Conservation (phyloP, 176 grass and related monocot species). For the Avena eriantha region DNA sequence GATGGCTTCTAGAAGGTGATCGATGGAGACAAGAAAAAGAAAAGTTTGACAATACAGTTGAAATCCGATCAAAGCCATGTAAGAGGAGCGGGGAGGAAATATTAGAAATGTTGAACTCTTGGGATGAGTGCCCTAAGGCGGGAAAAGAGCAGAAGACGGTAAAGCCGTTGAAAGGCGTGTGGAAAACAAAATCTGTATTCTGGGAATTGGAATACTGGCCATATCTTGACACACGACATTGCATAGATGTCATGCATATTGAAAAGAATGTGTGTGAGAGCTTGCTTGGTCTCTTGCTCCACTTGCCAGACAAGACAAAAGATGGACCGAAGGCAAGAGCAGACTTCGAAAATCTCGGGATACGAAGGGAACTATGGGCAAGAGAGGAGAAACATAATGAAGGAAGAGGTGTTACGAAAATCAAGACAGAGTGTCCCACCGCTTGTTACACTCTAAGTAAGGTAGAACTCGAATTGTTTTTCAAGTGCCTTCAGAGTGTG, state of each 20-base stretch:
- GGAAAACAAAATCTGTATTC: background rate
- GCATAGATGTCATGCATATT: conserved; percentile 6
- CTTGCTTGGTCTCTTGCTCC: background rate
- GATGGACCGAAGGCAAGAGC: background rate
- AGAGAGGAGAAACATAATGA: background rate
- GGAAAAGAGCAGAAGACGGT: background rate
- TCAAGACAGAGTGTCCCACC: background rate
- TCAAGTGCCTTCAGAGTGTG: background rate
- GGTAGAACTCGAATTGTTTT: background rate
- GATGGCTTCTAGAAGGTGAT: background rate
- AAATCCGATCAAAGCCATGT: background rate
- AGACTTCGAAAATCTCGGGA: background rate
- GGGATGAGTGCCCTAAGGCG: background rate
- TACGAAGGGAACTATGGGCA: background rate
- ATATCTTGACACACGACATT: background rate
- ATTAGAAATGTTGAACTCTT: background rate
- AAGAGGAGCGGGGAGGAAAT: background rate
- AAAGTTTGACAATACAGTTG: background rate
- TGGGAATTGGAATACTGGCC: background rate
- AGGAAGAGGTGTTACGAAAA: background rate
- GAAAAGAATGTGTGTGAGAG: conserved; percentile 1
- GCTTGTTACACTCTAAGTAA: conserved; percentile 12
- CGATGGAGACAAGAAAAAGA: background rate
- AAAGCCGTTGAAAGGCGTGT: background rate
- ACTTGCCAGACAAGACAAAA: conserved; percentile 4